Conservation (phyloP, 2,329 filamentous ascomycete species). For the Verticillium tricorpus region DNA sequence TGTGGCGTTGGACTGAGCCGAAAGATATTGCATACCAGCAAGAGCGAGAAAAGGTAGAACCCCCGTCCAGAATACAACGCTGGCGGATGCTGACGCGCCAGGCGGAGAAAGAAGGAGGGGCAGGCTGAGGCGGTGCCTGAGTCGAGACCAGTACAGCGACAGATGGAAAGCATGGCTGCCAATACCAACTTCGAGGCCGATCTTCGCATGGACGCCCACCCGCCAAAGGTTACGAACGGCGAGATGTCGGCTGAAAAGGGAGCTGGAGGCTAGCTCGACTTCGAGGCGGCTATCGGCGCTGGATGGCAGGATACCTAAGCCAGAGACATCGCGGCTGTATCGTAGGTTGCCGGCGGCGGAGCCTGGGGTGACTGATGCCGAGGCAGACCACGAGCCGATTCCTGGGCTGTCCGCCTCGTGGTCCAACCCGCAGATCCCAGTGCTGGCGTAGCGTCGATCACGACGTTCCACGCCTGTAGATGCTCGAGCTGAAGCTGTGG, state of each 20-base stretch:
- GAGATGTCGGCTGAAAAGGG: conserved; percentile 30
- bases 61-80: conserved; percentile 31
- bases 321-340: conserved; percentile 27
- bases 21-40: conserved; percentile 28
- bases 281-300: conserved; percentile 29
- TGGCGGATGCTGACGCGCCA: conserved; percentile 17
- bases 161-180: conserved; percentile 35
- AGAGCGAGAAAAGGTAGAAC: conserved; percentile 35
- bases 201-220: conserved; percentile 33
- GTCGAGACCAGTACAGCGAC: conserved; percentile 42
- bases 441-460: not conserved
- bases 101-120: conserved; percentile 35
- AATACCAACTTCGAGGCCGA: conserved; percentile 40
- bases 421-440: conserved; percentile 33
- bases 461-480: conserved; percentile 13
- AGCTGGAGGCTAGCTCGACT: conserved; percentile 34
- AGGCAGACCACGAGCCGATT: conserved; percentile 33
- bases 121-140: conserved; percentile 38
- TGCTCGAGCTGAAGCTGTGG: conserved; percentile 25
- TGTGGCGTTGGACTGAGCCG: conserved; percentile 8
- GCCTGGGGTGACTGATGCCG: conserved; percentile 24
- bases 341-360: conserved; percentile 29
- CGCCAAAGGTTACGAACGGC: conserved; percentile 39
- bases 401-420: conserved; percentile 16
- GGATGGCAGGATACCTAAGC: not conserved